A percentile compares a stretch with the other conserved stretches of the same genome.
These are phyloP conservation scores for Penicillium sp. DNA, from an alignment of 2,329 filamentous ascomycete genomes.

Conservation along the genomic window DNA sequence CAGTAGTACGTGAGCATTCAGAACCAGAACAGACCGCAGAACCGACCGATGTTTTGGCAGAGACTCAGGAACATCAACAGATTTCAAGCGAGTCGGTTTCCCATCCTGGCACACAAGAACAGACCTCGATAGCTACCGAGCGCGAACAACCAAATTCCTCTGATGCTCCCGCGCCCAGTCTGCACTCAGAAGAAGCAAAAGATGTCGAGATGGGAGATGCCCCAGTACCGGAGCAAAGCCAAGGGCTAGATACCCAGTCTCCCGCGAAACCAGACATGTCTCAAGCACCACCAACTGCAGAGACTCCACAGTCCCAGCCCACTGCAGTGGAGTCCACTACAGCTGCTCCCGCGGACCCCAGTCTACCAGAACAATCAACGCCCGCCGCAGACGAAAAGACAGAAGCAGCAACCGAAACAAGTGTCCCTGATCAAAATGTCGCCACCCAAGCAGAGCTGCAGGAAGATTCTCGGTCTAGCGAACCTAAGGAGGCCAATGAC, in stretches of 20 bases:
- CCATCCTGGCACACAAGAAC: neutral
- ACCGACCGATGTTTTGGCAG: neutral
- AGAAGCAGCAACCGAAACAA: neutral
- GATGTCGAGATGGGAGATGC: conserved; percentile 11
- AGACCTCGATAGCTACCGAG: neutral
- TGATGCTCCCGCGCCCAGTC: neutral
- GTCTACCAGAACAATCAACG: neutral
- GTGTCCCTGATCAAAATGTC: neutral
- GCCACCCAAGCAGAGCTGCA: neutral
- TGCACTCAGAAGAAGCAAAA: conserved; percentile 1
- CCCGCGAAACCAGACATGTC: neutral
- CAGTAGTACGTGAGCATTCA: neutral
- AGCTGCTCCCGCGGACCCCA: neutral
- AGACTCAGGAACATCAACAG: neutral
- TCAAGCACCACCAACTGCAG: neutral
- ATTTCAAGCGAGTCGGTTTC: neutral
- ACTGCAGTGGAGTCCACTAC: neutral
- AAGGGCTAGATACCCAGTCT: neutral
- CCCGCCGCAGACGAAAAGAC: neutral
- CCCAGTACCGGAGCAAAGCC: neutral
- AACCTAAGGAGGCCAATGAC: neutral
- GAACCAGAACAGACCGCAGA: neutral
- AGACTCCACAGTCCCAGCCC: neutral
- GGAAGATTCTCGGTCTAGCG: neutral
- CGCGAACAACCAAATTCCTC: neutral